Conservation (phyloP, 2,329 filamentous ascomycete species). For the Colletotrichum trifolii region DNA sequence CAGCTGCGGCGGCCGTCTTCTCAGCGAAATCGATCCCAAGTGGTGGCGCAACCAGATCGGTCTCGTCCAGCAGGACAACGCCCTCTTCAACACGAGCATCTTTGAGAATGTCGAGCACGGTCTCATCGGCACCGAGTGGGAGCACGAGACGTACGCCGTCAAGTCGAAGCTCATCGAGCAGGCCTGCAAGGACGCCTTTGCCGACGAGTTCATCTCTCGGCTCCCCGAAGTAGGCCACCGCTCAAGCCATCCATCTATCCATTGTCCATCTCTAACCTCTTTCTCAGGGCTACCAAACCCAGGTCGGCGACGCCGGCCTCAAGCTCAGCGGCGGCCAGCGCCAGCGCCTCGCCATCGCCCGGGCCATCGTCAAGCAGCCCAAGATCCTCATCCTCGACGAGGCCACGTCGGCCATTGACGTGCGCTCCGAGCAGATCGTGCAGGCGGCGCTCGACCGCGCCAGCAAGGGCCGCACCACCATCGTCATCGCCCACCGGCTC, state of each 20-base stretch:
- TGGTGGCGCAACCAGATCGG: conserved; percentile 95
- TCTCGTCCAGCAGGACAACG: conserved; percentile 78
- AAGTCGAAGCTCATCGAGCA: conserved; percentile 54
- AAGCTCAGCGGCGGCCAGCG: conserved; percentile 75
- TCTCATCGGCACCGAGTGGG: conserved; percentile 50
- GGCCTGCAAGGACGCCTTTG: conserved; percentile 63
- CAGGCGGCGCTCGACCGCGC: conserved; percentile 61
- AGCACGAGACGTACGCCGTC: conserved; percentile 50
- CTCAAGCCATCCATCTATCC: conserved; percentile 43
- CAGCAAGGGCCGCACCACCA: conserved; percentile 65
- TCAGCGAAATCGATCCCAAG: conserved; percentile 82
- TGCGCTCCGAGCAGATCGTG: conserved; percentile 63
- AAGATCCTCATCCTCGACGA: conserved; percentile 70
- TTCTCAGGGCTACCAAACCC: conserved; percentile 64
- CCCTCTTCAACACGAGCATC: conserved; percentile 66
- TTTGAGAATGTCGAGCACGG: conserved; percentile 61
- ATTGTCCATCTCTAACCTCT: conserved; percentile 21
- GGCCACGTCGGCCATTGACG: conserved; percentile 70
- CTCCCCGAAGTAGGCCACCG: conserved; percentile 52
- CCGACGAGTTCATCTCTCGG: conserved; percentile 62
- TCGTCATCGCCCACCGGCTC: conserved; percentile 67
- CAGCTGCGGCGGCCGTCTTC: conserved; percentile 22
- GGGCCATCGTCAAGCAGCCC: conserved; percentile 67
- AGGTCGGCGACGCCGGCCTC: conserved; percentile 73
- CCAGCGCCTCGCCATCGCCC: conserved; percentile 69